Conservation (phyloP, 2,329 filamentous ascomycete species). For the Penicillium janthinellum region DNA sequence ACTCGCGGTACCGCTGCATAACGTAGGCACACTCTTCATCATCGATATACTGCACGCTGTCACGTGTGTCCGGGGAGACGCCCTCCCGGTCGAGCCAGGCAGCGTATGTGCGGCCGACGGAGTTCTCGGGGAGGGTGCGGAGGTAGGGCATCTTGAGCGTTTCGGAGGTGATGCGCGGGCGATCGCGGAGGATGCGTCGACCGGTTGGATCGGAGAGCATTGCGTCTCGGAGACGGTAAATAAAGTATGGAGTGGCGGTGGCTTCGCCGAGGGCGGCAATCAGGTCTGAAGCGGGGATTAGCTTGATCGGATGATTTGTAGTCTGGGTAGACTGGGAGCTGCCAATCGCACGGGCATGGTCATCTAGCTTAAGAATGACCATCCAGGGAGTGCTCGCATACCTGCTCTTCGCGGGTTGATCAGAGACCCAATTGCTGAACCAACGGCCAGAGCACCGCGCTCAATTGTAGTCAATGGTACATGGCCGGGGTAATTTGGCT, state of each 20-base stretch:
- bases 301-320: slow-evolving; percentile 9
- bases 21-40: slow-evolving; percentile 96
- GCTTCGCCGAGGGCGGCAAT: slow-evolving; percentile 94
- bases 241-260: slow-evolving; percentile 92
- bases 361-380: background rate
- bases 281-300: slow-evolving; percentile 63
- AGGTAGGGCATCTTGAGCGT: slow-evolving; percentile 69
- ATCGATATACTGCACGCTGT: slow-evolving; percentile 84
- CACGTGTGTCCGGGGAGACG: slow-evolving; percentile 86
- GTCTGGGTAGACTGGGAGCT: background rate
- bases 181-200: slow-evolving; percentile 84
- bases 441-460: slow-evolving; percentile 68
- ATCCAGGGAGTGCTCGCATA: slow-evolving; percentile 35
- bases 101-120: slow-evolving; percentile 79
- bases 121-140: slow-evolving; percentile 69
- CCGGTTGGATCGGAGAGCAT: slow-evolving; percentile 87
- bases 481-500: slow-evolving; percentile 88
- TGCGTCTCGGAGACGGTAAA: slow-evolving; percentile 83
- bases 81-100: slow-evolving; percentile 92
- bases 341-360: background rate
- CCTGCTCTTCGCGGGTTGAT: slow-evolving; percentile 79
- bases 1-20: slow-evolving; percentile 96
- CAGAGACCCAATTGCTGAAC: slow-evolving; percentile 62
- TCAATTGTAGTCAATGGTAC: slow-evolving; percentile 81
- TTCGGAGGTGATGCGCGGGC: slow-evolving; percentile 80